Evolutionary conservation across 306 rosid species (phyloP).

Genomic region (Lathyrus oleraceus): DNA sequence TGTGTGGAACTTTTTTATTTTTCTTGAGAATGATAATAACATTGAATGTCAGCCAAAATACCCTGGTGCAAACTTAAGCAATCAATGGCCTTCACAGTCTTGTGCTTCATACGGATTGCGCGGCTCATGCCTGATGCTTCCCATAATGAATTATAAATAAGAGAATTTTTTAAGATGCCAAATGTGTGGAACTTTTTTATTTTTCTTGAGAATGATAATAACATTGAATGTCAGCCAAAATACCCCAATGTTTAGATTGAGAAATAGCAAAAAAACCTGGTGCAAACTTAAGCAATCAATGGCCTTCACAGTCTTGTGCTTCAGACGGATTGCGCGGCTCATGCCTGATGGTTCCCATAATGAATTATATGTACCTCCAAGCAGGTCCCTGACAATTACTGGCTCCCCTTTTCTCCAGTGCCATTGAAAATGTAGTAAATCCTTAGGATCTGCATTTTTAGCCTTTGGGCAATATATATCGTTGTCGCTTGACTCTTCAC

Average conservation of each 20-base stretch:
- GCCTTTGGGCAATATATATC: conserved; percentile 65
- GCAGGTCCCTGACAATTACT: conserved; percentile 73
- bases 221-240: not conserved
- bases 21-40: no score
- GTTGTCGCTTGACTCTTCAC: conserved; percentile 61
- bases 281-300: conserved; percentile 11
- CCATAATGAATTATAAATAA: conserved; percentile 66
- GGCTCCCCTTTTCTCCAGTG: conserved; percentile 92
- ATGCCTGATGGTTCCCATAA: conserved; percentile 90
- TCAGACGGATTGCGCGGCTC: conserved; percentile 82
- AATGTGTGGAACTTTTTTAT: no score
- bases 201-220: no score
- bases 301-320: conserved; percentile 48
- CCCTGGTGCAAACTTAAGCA: no score
- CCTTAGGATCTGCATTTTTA: conserved; percentile 41
- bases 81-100: conserved; percentile 48
- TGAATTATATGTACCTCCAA: conserved; percentile 61
- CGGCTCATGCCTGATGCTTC: conserved; percentile 93
- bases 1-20: no score
- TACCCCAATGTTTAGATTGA: conserved; percentile 29
- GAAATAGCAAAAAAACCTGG: no score
- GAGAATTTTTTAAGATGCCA: not conserved
- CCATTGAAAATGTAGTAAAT: conserved; percentile 70
- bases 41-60: not conserved
- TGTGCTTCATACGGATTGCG: conserved; percentile 57